These are phyloP conservation scores for Umbelopsis vinacea DNA, from an alignment of 192 early-diverging fungal species.

Conservation along the genomic window DNA sequence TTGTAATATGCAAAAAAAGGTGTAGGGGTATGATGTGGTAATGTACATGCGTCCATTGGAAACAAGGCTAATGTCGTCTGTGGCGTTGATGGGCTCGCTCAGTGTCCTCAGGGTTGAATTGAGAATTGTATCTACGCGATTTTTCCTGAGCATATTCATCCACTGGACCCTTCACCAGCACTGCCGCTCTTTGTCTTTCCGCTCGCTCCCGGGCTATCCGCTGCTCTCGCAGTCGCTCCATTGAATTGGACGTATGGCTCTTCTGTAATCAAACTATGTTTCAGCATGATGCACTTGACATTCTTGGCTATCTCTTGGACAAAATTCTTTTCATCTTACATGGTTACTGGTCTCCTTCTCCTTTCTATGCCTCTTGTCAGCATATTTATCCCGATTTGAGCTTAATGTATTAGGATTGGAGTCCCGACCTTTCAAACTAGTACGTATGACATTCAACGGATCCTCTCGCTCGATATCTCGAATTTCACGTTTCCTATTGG, in stretches of 20 bases:
- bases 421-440: neutral
- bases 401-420: neutral
- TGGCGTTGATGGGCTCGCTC: conserved; percentile 34
- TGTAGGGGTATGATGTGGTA: neutral
- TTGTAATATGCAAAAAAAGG: too few species aligned
- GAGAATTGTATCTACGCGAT: conserved; percentile 48
- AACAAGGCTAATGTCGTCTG: conserved; percentile 36
- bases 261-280: conserved; percentile 22
- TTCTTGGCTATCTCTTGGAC: too few species aligned
- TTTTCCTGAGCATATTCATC: conserved; percentile 3
- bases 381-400: conserved; percentile 29
- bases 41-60: neutral
- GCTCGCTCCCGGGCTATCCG: conserved; percentile 37
- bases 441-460: conserved; percentile 41
- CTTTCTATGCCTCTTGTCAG: conserved; percentile 24
- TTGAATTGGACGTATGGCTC: conserved; percentile 23
- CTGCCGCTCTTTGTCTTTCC: conserved; percentile 12
- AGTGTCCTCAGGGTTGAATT: conserved; percentile 59
- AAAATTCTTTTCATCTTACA: too few species aligned
- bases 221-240: conserved; percentile 51
- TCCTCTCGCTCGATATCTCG: conserved; percentile 42
- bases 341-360: neutral
- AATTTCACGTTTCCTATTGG: conserved; percentile 21
- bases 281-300: neutral
- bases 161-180: neutral